Evolutionary conservation across 495 filamentous ascomycete species (phyloP).

Genomic region (Aspergillus coremiiformis): DNA sequence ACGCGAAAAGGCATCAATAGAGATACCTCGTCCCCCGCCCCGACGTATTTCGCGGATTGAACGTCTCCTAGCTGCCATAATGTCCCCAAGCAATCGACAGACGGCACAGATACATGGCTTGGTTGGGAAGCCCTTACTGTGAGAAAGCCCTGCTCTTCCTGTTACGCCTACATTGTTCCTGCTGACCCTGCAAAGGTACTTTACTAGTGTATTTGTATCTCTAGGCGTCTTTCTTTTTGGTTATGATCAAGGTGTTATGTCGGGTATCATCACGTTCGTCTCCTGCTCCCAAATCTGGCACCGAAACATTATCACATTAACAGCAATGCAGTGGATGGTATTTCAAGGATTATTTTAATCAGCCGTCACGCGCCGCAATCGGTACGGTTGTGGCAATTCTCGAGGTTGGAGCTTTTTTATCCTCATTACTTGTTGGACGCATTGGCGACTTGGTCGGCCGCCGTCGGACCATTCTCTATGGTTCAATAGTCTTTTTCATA

Average conservation of each 20-base stretch:
- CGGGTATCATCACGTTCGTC: constrained; percentile 92
- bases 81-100: constrained; percentile 66
- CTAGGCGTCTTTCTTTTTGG: constrained; percentile 96
- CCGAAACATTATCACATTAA: constrained; percentile 4
- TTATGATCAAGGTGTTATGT: constrained; percentile 99
- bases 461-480: constrained; percentile 86
- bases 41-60: constrained; percentile 56
- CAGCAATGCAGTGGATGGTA: constrained; percentile 58
- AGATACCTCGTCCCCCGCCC: constrained; percentile 63
- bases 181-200: constrained; percentile 62
- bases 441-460: constrained; percentile 90
- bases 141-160: constrained; percentile 21
- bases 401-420: constrained; percentile 86
- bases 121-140: constrained; percentile 92
- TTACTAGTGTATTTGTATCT: constrained; percentile 96
- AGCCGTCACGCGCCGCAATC: constrained; percentile 74
- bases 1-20: constrained; percentile 72
- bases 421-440: constrained; percentile 80
- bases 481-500: constrained; percentile 83
- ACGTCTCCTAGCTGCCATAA: constrained; percentile 67
- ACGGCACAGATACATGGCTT: constrained; percentile 72
- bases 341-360: constrained; percentile 87
- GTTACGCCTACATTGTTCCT: not conserved
- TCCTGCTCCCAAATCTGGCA: too few species aligned
- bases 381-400: constrained; percentile 96